A percentile compares a stretch with the other conserved stretches of the same genome.
Evolutionary conservation across 345 rosid species (phyloP).

Genomic region (Turritis glabra): DNA sequence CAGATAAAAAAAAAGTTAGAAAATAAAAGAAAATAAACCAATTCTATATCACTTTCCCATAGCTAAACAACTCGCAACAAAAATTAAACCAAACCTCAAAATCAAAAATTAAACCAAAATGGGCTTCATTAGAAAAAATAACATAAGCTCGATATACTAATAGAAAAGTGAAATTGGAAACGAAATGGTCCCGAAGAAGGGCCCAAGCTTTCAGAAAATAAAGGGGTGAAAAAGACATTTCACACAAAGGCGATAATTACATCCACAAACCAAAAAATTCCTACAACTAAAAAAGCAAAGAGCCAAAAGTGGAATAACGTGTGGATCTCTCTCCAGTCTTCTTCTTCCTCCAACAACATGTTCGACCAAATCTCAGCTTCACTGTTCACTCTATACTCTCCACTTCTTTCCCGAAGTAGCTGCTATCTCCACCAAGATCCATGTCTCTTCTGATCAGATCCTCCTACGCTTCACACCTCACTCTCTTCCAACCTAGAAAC

Average conservation of each 20-base stretch:
- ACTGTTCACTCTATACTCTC: constrained; percentile 27
- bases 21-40: no score
- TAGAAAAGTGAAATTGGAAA: no score
- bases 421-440: not conserved
- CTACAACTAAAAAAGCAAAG: constrained; percentile 8
- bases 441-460: constrained; percentile 62
- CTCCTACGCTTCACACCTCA: constrained; percentile 30
- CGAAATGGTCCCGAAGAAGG: not conserved
- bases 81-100: no score
- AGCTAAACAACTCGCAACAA: no score
- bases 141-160: no score
- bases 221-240: constrained; percentile 25
- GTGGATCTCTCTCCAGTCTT: constrained; percentile 52
- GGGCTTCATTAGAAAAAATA: no score
- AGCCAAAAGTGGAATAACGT: constrained; percentile 40
- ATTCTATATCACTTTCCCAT: no score
- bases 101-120: no score
- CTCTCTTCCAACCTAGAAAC: constrained; percentile 18
- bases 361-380: constrained; percentile 34
- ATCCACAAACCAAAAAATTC: constrained; percentile 27
- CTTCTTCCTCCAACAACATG: constrained; percentile 27
- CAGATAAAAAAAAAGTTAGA: no score
- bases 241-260: not conserved
- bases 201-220: not conserved
- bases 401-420: constrained; percentile 20